phyloP scores from a whole-genome alignment of 2,329 filamentous ascomycete genomes.

The Monilinia aucupariae region DNA sequence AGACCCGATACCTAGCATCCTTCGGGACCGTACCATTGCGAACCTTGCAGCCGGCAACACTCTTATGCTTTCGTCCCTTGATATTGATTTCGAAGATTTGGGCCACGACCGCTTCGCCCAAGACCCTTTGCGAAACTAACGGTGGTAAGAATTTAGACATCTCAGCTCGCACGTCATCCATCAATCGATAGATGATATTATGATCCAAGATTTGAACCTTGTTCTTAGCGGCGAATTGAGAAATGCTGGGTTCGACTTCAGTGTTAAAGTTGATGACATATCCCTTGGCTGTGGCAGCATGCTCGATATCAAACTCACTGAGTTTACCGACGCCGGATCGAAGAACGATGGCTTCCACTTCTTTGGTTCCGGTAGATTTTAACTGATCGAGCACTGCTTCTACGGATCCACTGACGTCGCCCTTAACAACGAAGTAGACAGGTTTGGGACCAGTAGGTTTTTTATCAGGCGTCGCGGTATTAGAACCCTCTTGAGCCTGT shows the following conservation, averaged over 20 bases:
- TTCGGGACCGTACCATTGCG: slow-evolving; percentile 70
- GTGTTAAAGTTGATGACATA: slow-evolving; percentile 85
- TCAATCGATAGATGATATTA: slow-evolving; percentile 77
- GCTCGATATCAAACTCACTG: slow-evolving; percentile 81
- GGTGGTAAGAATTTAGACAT: slow-evolving; percentile 67
- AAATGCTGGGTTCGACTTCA: slow-evolving; percentile 60
- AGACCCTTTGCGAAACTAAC: slow-evolving; percentile 61
- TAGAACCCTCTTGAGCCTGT: slow-evolving; percentile 35
- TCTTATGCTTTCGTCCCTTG: slow-evolving; percentile 62
- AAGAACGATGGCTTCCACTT: slow-evolving; percentile 72
- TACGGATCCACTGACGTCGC: slow-evolving; percentile 87
- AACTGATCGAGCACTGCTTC: slow-evolving; percentile 82
- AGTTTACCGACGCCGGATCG: slow-evolving; percentile 72
- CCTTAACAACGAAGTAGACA: slow-evolving; percentile 83
- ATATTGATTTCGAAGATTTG: slow-evolving; percentile 80
- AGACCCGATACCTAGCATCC: slow-evolving; percentile 61
- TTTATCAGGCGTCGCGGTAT: slow-evolving; percentile 19
- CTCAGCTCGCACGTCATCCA: slow-evolving; percentile 64
- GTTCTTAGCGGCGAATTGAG: slow-evolving; percentile 60
- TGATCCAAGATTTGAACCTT: slow-evolving; percentile 77
- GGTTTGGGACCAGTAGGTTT: slow-evolving; percentile 42
- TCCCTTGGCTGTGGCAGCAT: slow-evolving; percentile 71
- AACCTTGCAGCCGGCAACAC: slow-evolving; percentile 83
- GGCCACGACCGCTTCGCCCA: slow-evolving; percentile 81
- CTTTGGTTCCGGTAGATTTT: slow-evolving; percentile 73